Evolutionary conservation across 108 stramenopile genomes (phyloP), one percentile per base, ranked within the genome.

Genomic region (Cyclostephanos tholiformis): DNA sequence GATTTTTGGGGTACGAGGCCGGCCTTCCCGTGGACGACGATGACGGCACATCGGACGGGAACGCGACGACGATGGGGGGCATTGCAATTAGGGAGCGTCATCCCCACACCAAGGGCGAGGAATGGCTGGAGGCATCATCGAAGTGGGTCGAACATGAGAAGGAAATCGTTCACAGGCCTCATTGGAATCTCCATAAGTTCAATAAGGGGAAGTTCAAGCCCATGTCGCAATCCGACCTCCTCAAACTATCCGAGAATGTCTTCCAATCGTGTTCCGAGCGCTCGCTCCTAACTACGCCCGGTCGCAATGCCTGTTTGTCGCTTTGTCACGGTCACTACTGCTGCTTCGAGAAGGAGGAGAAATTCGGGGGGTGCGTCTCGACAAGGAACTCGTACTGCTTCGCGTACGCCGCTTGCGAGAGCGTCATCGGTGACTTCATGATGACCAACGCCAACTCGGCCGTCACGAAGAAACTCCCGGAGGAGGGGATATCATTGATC

Each of bases 331-430:
- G 75, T 9, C 66, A 63, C 20, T 67, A 65, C 20, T 76, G 75
- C 61, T 76, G 75, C 46, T 76, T 76, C 43, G 75, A 76, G 25
- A 76, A 76, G 36, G 75, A 76, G 25, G 27, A 22, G 6, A 32
- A 26, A 2, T 76, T 57, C 60, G 75, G 75, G 20, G 67, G 67
- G 0, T 76, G 75, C 35, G 67, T 76, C 17, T 3, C 57, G 11
- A 41, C 48, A 4, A 49, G 51, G 14, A 58, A 76, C 39, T 68
- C 67, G 44, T 76, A 76, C 38, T 76, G 75, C 35, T 76, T 66
- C 63, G 75, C 46, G 12, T 76, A 76, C 57, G 75, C 75, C 13
- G 65, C 75, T 17, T 76, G 75, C 49, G 75, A 76, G 67, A 76
- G 68, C 53, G 59, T 53, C 23, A 39, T 76, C 46, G 22, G 20